phyloP scores from a whole-genome alignment of 75 land plant genomes.

The Sequoiadendron giganteum region DNA sequence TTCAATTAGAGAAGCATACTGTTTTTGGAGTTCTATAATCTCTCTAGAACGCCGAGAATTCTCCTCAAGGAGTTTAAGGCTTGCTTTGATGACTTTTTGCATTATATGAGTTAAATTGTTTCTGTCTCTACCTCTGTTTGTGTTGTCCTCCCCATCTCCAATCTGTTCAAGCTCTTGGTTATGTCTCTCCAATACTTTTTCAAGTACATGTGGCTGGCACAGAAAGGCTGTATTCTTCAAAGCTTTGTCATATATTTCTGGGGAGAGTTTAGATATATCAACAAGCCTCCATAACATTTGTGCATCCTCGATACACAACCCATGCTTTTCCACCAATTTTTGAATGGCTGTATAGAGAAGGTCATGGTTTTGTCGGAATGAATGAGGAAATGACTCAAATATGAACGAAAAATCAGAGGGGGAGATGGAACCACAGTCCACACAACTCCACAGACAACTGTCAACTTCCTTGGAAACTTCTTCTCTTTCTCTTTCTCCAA shows the following conservation, averaged over 20 bases:
- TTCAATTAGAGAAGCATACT: constrained; percentile 39
- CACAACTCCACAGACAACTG: constrained; percentile 37
- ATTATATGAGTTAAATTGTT: constrained; percentile 36
- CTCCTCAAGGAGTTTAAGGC: constrained; percentile 51
- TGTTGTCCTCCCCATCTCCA: constrained; percentile 18
- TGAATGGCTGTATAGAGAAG: constrained; percentile 34
- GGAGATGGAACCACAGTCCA: constrained; percentile 25
- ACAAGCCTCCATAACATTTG: constrained; percentile 47
- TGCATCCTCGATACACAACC: constrained; percentile 14
- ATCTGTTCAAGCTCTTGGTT: constrained; percentile 35
- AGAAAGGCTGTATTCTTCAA: constrained; percentile 35
- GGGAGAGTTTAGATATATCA: constrained; percentile 32
- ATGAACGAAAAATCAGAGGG: constrained; percentile 26
- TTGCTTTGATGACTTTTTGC: constrained; percentile 52
- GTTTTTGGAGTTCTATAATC: constrained; percentile 54
- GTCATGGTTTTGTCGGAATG: constrained; percentile 33
- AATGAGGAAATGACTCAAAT: constrained; percentile 32
- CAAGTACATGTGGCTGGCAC: constrained; percentile 45
- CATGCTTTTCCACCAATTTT: constrained; percentile 23
- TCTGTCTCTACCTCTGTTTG: constrained; percentile 17
- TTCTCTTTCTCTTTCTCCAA: constrained; percentile 24
- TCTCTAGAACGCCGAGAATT: constrained; percentile 43
- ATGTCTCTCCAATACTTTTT: constrained; percentile 39
- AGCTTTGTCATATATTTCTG: constrained; percentile 30
- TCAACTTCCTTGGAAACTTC: constrained; percentile 50